Evolutionary conservation across 2,329 filamentous ascomycete genomes (phyloP).

Genomic region (Daldinia sp.): DNA sequence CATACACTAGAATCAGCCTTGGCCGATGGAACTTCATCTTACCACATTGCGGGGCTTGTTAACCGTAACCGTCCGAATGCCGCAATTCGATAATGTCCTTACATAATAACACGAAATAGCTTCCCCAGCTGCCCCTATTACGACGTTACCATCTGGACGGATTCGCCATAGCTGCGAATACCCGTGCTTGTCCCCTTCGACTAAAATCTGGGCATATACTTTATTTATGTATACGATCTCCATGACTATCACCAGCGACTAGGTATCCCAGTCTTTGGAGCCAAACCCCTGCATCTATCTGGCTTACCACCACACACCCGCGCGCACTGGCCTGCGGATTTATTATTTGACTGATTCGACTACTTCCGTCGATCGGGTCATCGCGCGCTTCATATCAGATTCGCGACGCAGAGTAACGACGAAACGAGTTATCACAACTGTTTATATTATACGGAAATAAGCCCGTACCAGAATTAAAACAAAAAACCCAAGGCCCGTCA

Average conservation of each 20-base stretch:
- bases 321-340: slow-evolving; percentile 4
- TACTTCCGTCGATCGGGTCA: slow-evolving; percentile 19
- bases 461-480: background rate
- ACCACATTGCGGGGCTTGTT: slow-evolving; percentile 28
- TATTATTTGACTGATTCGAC: slow-evolving; percentile 15
- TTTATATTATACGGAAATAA: background rate
- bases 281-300: slow-evolving; percentile 22
- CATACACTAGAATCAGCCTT: slow-evolving; percentile 18
- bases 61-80: background rate
- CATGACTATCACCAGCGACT: background rate
- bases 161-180: background rate
- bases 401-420: slow-evolving; percentile 1
- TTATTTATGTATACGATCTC: slow-evolving; percentile 15
- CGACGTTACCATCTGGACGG: background rate
- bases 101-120: slow-evolving; percentile 5
- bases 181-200: background rate
- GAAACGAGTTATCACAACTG: background rate
- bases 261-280: background rate
- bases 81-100: slow-evolving; percentile 10
- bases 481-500: background rate
- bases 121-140: slow-evolving; percentile 1
- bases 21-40: slow-evolving; percentile 27
- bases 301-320: slow-evolving; percentile 14
- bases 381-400: slow-evolving; percentile 1
- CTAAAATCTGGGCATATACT: background rate